Evolutionary conservation across 208 protist genomes (phyloP).

Genomic region (Leishmania amazonensis): DNA sequence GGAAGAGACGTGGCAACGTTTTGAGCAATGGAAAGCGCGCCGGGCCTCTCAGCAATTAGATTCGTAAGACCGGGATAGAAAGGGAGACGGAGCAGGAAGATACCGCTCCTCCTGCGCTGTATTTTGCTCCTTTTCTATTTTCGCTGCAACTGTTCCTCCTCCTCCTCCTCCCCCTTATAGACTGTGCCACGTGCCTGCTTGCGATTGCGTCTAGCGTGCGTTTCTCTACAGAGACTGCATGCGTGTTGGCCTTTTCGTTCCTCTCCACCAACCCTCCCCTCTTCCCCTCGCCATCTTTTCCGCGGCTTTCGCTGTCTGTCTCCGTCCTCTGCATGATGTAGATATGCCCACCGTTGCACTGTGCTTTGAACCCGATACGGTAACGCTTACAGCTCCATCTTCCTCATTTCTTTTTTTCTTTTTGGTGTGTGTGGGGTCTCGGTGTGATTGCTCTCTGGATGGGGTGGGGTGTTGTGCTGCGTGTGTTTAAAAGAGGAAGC

Average conservation of each 20-base stretch:
- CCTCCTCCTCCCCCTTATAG: neutral
- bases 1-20: conserved; percentile 56
- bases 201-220: neutral
- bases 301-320: neutral
- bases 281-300: no score
- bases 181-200: neutral
- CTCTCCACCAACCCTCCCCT: neutral
- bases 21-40: conserved; percentile 68
- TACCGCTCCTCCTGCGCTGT: neutral
- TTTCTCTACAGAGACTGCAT: neutral
- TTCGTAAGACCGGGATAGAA: neutral
- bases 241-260: conserved; percentile 12
- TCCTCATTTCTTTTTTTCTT: neutral
- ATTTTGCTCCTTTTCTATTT: neutral
- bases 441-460: neutral
- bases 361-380: neutral
- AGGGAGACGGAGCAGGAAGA: neutral
- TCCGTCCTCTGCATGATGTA: neutral
- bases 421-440: neutral
- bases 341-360: conserved; percentile 3
- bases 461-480: neutral
- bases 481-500: neutral
- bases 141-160: no score
- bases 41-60: conserved; percentile 15
- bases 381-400: neutral